Evolutionary conservation across 306 rosid species (phyloP).

Genomic region (Geum urbanum): DNA sequence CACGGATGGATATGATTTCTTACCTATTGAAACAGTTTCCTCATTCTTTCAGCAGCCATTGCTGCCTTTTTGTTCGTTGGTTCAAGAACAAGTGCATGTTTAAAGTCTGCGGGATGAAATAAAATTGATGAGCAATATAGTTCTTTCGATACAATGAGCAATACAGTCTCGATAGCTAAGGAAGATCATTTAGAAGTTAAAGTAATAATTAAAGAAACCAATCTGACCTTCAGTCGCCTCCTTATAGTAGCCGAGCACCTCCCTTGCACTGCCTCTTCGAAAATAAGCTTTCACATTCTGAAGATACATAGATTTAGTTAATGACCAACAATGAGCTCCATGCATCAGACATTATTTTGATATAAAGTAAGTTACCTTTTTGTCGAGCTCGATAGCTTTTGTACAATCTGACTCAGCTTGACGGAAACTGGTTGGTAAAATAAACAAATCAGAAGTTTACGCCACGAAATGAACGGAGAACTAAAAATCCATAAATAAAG

Average conservation of each 20-base stretch:
- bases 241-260: slow-evolving; percentile 86
- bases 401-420: slow-evolving; percentile 90
- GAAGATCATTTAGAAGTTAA: not conserved
- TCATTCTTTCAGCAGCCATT: slow-evolving; percentile 61
- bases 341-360: no score
- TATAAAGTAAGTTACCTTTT: slow-evolving; percentile 58
- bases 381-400: slow-evolving; percentile 77
- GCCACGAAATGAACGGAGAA: slow-evolving; percentile 18
- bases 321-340: no score
- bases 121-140: slow-evolving; percentile 13
- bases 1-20: slow-evolving; percentile 7
- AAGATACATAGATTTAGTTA: no score
- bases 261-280: slow-evolving; percentile 92
- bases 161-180: no score
- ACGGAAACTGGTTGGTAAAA: slow-evolving; percentile 45
- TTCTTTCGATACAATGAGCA: no score
- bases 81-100: slow-evolving; percentile 84
- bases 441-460: slow-evolving; percentile 30
- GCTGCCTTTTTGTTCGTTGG: slow-evolving; percentile 97
- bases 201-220: slow-evolving; percentile 15
- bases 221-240: slow-evolving; percentile 85
- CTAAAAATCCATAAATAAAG: slow-evolving; percentile 14
- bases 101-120: slow-evolving; percentile 62
- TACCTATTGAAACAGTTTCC: slow-evolving; percentile 63
- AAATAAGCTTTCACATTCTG: slow-evolving; percentile 92